Conservation (phyloP, 805 yeast genomes). For the Clavispora santaluciae region DNA sequence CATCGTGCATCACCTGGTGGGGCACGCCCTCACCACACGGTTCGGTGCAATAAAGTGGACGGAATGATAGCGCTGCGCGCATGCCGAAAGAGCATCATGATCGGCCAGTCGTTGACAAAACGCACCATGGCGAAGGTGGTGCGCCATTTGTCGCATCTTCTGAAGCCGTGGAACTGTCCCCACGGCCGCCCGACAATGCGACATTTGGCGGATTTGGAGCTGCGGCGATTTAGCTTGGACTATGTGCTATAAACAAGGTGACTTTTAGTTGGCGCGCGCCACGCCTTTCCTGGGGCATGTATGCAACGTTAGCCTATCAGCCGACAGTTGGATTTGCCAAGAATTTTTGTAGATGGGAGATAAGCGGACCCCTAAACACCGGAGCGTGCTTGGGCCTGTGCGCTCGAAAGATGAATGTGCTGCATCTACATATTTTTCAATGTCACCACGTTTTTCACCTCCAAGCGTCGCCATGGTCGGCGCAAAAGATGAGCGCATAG, state of each 20-base stretch:
- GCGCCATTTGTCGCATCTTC: constrained; percentile 58
- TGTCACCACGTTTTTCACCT: too few species aligned
- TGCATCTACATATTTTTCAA: too few species aligned
- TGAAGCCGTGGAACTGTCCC: constrained; percentile 96
- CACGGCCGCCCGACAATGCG: constrained; percentile 98
- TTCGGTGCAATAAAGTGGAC: constrained; percentile 69
- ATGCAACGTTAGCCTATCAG: too few species aligned
- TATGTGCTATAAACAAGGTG: constrained; percentile 9
- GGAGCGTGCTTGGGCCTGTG: too few species aligned
- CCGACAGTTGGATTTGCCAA: too few species aligned
- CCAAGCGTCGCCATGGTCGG: too few species aligned
- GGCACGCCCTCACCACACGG: background rate
- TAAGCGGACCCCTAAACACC: too few species aligned
- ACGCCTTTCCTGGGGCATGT: too few species aligned
- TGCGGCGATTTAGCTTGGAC: constrained; percentile 12
- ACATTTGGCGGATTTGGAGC: constrained; percentile 62
- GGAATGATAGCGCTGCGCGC: constrained; percentile 93
- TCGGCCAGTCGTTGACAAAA: constrained; percentile 64
- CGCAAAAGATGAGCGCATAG: too few species aligned
- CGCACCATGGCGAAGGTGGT: constrained; percentile 68
- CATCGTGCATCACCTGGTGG: background rate
- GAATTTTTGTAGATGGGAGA: too few species aligned
- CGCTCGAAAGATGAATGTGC: too few species aligned
- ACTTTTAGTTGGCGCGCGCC: background rate
- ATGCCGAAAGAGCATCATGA: constrained; percentile 90